These are phyloP conservation scores for Ploettnerulaceae sp. DNA, from an alignment of 2,329 filamentous ascomycete species.

Conservation along the genomic window DNA sequence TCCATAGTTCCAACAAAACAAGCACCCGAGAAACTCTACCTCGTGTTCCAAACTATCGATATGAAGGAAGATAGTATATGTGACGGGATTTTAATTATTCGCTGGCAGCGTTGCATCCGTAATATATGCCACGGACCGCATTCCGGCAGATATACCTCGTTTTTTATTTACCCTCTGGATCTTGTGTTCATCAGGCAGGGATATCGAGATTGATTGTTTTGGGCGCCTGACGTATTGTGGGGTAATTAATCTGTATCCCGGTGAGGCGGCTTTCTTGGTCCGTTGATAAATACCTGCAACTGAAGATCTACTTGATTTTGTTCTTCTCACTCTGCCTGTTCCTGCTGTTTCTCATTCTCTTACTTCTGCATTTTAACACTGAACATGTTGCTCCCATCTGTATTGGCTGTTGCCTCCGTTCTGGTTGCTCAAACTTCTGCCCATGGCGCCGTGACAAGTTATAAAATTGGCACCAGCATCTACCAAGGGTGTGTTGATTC, in stretches of 20 bases:
- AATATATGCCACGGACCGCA: conserved; percentile 15
- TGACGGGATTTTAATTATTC: conserved; percentile 8
- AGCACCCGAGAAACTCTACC: background rate
- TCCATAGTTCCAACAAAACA: background rate
- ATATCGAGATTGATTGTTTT: conserved; percentile 13
- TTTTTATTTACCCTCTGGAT: conserved; percentile 13
- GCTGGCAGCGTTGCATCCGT: conserved; percentile 1
- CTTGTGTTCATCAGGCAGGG: conserved; percentile 13
- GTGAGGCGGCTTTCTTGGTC: conserved; percentile 9
- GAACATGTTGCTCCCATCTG: conserved; percentile 36
- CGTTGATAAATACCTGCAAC: conserved; percentile 14
- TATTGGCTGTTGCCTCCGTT: conserved; percentile 34
- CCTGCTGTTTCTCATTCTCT: background rate
- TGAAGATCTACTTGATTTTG: background rate
- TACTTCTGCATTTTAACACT: background rate
- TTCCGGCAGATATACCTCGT: conserved; percentile 14
- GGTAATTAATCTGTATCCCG: conserved; percentile 11
- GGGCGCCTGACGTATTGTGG: conserved; percentile 19
- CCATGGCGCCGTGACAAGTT: conserved; percentile 43
- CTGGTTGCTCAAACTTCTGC: conserved; percentile 32
- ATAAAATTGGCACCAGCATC: conserved; percentile 41
- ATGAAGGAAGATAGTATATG: conserved; percentile 10
- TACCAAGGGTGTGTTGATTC: conserved; percentile 38
- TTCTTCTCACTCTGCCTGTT: background rate
- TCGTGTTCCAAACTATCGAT: conserved; percentile 5